phyloP scores from a whole-genome alignment of 331 rosid species.

The Phaseolus coccineus region DNA sequence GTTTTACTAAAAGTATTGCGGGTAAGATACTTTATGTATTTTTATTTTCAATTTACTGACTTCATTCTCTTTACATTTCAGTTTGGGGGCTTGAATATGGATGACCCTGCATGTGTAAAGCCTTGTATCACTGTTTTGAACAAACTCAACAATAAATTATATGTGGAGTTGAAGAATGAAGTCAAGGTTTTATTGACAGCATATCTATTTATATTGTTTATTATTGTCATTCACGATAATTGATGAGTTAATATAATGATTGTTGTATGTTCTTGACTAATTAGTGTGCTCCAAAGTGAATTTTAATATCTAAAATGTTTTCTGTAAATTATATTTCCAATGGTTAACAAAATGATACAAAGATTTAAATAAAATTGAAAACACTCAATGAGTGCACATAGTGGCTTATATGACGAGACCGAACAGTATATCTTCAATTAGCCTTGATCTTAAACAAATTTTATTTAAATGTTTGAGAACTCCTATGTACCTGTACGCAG shows the following conservation, averaged over 20 bases:
- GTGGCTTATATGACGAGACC: too few species aligned
- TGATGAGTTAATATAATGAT: slow-evolving; percentile 28
- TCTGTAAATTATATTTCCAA: too few species aligned
- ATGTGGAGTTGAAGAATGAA: slow-evolving; percentile 58
- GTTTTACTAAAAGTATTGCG: slow-evolving; percentile 70
- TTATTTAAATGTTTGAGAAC: too few species aligned
- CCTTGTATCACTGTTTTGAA: slow-evolving; percentile 79
- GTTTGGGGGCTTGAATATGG: slow-evolving; percentile 64
- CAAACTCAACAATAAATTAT: slow-evolving; percentile 65
- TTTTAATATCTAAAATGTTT: background rate
- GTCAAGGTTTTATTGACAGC: slow-evolving; percentile 62
- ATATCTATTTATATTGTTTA: slow-evolving; percentile 10
- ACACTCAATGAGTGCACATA: background rate
- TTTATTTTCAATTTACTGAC: slow-evolving; percentile 35
- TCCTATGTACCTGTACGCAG: too few species aligned
- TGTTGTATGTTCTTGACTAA: background rate
- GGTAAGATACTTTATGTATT: slow-evolving; percentile 52
- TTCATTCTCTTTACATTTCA: slow-evolving; percentile 45
- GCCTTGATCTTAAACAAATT: too few species aligned
- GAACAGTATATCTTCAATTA: too few species aligned
- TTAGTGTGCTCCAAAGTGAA: too few species aligned
- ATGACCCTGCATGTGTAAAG: slow-evolving; percentile 67
- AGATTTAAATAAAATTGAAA: too few species aligned
- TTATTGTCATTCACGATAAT: background rate
- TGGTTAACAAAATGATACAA: background rate